Evolutionary conservation across 441 rosid species (phyloP), one percentile per base, ranked within the genome.

Genomic region (Viola pubescens): DNA sequence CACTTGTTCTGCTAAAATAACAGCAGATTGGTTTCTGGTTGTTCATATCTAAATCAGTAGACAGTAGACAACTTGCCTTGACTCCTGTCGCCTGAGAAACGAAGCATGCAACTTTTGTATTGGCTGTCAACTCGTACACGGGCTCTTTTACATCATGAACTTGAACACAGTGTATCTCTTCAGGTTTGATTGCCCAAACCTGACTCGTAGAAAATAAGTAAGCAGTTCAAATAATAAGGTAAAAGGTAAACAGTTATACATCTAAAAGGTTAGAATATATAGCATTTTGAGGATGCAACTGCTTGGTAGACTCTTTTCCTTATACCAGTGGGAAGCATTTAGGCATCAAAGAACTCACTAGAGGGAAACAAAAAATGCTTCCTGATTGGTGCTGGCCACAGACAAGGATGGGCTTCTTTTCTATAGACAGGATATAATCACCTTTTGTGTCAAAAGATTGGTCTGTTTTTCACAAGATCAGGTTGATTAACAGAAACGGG

Each of bases 131-230:
- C 51, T 65, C 85, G 45, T 62, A 8, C 9, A 86, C 76, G 9
- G 76, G 70, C 65, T 83, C 89, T 63, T 81, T 81, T 65, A 86
- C 79, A 6, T 86, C 85, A 50, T 83, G 89, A 65, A 81, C 83
- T 70, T 86, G 86, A 66, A 80, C 66, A 56, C 86, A 83, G n/a
- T 71, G 81, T 52, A 86, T 75, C 64, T 78, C 76, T 52, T 79
- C 83, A 1, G 78, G 73, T 70, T 78, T 80, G 61, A 86, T 60
- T 52, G 70, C 70, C 89, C 89, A 86, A 37, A 83, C 76, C 92
- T 86, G 67, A 53, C 37, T 41, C 37, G 3, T 8, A 19, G 7
- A 1, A 19, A 3, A 3, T 6, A 9, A n/a, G 12, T 8, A 19
- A 51, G 6, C 26, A 19, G 0, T 13, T 48, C 52, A 11, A 48